These are phyloP conservation scores for Aspergillus kassunensis DNA, from an alignment of 495 filamentous ascomycete genomes.

Conservation along the genomic window DNA sequence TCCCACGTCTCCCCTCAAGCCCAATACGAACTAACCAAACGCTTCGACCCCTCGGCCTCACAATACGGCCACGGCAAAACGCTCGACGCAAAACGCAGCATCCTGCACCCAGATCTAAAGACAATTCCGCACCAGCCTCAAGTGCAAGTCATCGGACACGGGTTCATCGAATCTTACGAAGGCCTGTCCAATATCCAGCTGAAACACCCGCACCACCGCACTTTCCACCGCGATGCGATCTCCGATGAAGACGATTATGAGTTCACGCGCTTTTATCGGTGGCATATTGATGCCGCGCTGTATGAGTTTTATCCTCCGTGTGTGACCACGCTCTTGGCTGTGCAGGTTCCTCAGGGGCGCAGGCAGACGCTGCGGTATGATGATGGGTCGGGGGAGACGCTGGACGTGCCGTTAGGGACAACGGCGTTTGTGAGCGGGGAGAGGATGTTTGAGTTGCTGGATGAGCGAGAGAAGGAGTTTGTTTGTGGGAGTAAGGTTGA, in stretches of 20 bases:
- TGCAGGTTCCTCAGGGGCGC: conserved; percentile 60
- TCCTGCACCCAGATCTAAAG: conserved; percentile 74
- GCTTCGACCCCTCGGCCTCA: conserved; percentile 61
- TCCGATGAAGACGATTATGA: conserved; percentile 59
- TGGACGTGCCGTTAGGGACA: conserved; percentile 68
- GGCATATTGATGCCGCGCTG: conserved; percentile 75
- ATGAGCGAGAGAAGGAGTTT: conserved; percentile 61
- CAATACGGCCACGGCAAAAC: conserved; percentile 72
- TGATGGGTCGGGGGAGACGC: conserved; percentile 62
- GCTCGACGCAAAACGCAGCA: conserved; percentile 59
- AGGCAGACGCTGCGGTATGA: conserved; percentile 65
- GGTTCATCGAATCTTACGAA: conserved; percentile 59
- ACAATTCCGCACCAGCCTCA: conserved; percentile 75
- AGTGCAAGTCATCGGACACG: conserved; percentile 75
- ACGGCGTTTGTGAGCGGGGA: conserved; percentile 69
- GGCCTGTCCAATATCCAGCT: conserved; percentile 62
- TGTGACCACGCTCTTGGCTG: conserved; percentile 66
- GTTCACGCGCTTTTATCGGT: conserved; percentile 70
- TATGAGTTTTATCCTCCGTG: conserved; percentile 67
- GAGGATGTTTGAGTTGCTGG: conserved; percentile 59
- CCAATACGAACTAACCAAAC: conserved; percentile 65
- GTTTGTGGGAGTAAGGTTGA: conserved; percentile 59
- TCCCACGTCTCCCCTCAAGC: conserved; percentile 56
- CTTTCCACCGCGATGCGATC: conserved; percentile 64
- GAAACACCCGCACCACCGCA: conserved; percentile 69